Conservation (phyloP, 768 basidiomycete genomes). For the Tylopilus sp. region DNA sequence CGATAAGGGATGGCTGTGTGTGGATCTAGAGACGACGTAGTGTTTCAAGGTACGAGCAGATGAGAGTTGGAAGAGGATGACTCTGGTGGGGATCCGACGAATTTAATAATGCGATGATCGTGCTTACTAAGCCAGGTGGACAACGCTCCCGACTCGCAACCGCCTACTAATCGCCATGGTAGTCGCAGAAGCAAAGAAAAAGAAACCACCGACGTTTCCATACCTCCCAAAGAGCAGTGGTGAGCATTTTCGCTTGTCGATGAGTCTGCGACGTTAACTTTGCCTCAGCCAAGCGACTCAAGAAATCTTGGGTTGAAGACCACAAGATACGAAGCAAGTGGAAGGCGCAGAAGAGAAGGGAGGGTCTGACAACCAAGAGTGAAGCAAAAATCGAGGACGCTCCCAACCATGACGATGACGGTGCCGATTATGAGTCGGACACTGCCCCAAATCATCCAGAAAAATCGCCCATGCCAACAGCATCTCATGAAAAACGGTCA, state of each 20-base stretch:
- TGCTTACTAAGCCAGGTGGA: conserved; percentile 25
- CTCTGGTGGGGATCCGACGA: conserved; percentile 12
- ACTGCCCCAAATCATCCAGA: conserved; percentile 1
- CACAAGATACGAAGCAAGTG: conserved; percentile 77
- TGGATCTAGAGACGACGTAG: conserved; percentile 46
- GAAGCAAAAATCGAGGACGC: background rate
- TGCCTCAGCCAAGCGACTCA: conserved; percentile 69
- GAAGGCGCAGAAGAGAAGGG: conserved; percentile 64
- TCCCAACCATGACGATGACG: background rate
- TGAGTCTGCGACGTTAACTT: conserved; percentile 1
- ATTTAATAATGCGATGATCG: conserved; percentile 23
- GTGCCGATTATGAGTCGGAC: background rate
- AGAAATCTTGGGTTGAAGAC: conserved; percentile 74
- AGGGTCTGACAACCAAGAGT: conserved; percentile 29
- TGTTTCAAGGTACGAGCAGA: conserved; percentile 35
- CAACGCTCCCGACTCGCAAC: background rate
- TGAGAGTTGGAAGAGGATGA: conserved; percentile 23
- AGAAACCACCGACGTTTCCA: conserved; percentile 66
- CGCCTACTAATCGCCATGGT: background rate
- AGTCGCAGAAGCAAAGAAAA: conserved; percentile 26
- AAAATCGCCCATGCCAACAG: background rate
- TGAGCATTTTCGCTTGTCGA: conserved; percentile 25
- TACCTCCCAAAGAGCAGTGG: conserved; percentile 65
- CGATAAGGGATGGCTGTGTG: conserved; percentile 52
- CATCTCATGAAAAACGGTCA: conserved; percentile 24